phyloP scores from a whole-genome alignment of 2,329 filamentous ascomycete genomes.

The Botrytis sinoallii region DNA sequence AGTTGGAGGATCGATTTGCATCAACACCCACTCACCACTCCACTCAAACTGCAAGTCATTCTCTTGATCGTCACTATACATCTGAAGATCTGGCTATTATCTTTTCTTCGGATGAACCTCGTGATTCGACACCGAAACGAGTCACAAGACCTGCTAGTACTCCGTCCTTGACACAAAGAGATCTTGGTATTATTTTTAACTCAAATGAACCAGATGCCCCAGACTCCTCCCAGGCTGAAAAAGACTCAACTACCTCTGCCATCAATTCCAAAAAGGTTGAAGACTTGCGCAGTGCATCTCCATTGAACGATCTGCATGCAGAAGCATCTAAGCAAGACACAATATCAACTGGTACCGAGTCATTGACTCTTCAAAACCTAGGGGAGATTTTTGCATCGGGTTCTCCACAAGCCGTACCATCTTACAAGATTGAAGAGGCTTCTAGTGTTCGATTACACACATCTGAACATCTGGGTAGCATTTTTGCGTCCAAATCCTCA shows the following conservation, averaged over 20 bases:
- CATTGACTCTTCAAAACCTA: not conserved
- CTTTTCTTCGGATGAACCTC: not conserved
- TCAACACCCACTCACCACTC: not conserved
- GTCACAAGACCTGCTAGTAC: constrained; percentile 3
- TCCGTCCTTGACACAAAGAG: not conserved
- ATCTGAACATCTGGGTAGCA: not conserved
- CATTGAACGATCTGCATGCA: not conserved
- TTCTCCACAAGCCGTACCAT: not conserved
- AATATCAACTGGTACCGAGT: not conserved
- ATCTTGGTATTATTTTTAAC: not conserved
- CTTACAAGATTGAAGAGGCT: not conserved
- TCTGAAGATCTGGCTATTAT: not conserved
- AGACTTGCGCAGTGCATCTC: not conserved
- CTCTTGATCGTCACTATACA: not conserved
- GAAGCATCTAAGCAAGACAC: not conserved
- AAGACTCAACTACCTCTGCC: not conserved
- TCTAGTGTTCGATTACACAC: not conserved
- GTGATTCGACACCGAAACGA: not conserved
- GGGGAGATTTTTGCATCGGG: not conserved
- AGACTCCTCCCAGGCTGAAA: not conserved
- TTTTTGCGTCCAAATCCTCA: constrained; percentile 3
- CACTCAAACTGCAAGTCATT: not conserved
- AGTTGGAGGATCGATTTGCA: not conserved
- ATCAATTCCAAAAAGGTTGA: not conserved
- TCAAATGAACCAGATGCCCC: not conserved